Conservation (phyloP, 2,329 filamentous ascomycete species). For the Aureobasidium sp. region DNA sequence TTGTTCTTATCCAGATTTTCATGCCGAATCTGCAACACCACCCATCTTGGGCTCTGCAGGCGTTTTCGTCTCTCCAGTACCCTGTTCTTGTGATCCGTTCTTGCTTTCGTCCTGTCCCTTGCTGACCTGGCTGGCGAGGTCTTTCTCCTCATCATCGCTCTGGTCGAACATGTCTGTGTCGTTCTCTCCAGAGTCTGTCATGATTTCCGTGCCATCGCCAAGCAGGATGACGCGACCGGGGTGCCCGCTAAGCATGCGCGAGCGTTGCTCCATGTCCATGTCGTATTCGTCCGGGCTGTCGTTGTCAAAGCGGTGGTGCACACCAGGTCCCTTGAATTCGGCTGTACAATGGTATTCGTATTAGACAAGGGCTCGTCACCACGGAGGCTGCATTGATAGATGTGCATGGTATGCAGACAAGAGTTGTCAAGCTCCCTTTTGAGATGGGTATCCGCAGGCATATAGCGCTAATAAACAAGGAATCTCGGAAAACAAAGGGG, state of each 20-base stretch:
- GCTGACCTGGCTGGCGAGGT: slow-evolving; percentile 74
- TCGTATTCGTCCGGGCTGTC: slow-evolving; percentile 57
- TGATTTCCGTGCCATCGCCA: slow-evolving; percentile 87
- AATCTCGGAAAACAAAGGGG: not conserved
- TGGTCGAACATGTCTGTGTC: slow-evolving; percentile 94
- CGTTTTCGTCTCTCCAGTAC: slow-evolving; percentile 15
- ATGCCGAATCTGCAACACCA: slow-evolving; percentile 11
- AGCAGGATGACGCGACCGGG: slow-evolving; percentile 84
- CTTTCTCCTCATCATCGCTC: slow-evolving; percentile 53
- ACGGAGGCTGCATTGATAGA: not conserved
- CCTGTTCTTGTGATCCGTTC: slow-evolving; percentile 22
- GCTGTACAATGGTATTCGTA: slow-evolving; percentile 29
- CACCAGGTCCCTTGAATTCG: slow-evolving; percentile 45
- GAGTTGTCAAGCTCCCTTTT: slow-evolving; percentile 7
- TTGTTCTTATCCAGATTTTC: not conserved
- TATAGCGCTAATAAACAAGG: slow-evolving; percentile 14
- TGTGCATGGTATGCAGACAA: slow-evolving; percentile 4
- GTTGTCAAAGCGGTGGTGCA: slow-evolving; percentile 42
- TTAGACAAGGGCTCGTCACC: slow-evolving; percentile 12
- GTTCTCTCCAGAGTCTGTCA: slow-evolving; percentile 60
- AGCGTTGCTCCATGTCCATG: slow-evolving; percentile 62
- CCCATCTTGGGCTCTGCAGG: slow-evolving; percentile 26
- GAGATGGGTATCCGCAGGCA: slow-evolving; percentile 13
- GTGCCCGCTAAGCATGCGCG: slow-evolving; percentile 62
- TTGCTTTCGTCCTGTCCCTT: slow-evolving; percentile 47